phyloP scores from a whole-genome alignment of 306 rosid species.

The Macrotyloma uniflorum region DNA sequence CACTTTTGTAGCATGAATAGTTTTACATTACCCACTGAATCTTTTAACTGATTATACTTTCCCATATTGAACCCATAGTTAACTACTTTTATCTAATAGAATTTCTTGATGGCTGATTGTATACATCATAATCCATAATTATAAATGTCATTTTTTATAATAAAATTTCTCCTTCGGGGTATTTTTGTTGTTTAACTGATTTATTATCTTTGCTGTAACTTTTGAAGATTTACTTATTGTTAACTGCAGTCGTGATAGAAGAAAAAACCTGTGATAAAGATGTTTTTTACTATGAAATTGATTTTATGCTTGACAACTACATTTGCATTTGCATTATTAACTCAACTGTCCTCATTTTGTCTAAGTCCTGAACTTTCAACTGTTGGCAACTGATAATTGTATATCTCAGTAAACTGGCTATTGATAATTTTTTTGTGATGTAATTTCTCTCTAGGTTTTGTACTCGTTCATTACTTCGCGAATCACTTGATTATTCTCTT shows the following conservation, averaged over 20 bases:
- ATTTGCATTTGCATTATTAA: neutral
- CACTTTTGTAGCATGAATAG: neutral
- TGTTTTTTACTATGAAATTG: neutral
- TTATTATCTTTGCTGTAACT: neutral
- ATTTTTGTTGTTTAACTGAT: neutral
- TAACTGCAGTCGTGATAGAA: neutral
- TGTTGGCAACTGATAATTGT: slow-evolving; percentile 13
- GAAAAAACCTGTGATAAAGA: slow-evolving; percentile 1
- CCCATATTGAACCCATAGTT: neutral
- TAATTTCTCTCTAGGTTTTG: slow-evolving; percentile 71
- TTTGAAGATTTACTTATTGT: neutral
- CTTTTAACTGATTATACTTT: neutral
- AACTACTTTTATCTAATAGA: slow-evolving; percentile 15
- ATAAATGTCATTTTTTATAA: neutral
- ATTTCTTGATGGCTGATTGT: slow-evolving; percentile 6
- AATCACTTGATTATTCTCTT: slow-evolving; percentile 76
- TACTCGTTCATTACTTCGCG: slow-evolving; percentile 82
- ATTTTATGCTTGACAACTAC: slow-evolving; percentile 10
- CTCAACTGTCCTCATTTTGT: neutral
- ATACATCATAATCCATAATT: neutral
- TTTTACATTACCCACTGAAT: neutral
- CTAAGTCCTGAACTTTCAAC: slow-evolving; percentile 11
- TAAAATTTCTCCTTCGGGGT: neutral
- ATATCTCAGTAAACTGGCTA: slow-evolving; percentile 13
- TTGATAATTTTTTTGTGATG: slow-evolving; percentile 5